Evolutionary conservation across 2,329 filamentous ascomycete species (phyloP), one percentile per base, ranked within the genome.

Genomic region (Albifimbria verrucaria): DNA sequence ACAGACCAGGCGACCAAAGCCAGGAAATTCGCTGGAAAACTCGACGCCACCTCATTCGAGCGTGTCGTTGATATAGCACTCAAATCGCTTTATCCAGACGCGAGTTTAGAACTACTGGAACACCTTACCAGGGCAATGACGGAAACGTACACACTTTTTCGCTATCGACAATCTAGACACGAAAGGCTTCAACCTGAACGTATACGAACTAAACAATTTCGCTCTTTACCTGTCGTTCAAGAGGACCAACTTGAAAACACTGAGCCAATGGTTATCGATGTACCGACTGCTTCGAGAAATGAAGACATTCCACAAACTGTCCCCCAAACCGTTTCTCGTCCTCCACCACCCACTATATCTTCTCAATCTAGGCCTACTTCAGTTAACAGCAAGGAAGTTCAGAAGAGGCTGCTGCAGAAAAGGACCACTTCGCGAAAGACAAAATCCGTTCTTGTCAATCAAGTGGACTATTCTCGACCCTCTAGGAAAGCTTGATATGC

Each of bases 141-240:
- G 3, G 49, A 54, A 5, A 54, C 50, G 49, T 54, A 54, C 36
- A 25, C 42, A 7, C 45, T 23, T 17, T 54, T 48, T 23, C 49
- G 47, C 7, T 54, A 41, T 24, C 43, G 43, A 24, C 44, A 50
- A 26, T 52, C 49, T 22, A 43, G 52, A 11, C 52, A 48, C 42
- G 25, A 26, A 5, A 41, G 41, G 12, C 52, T 54, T 2, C 52
- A 24, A 26, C 12, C 41, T 51, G 43, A 36, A 51, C 39, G 39
- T 20, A 17, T 42, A 7, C n/a, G 7, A 7, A 17, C 7, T 7
- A 7, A n/a, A 10, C 10, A 36, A 36, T 36, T 36, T 10, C n/a
- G 10, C n/a, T 10, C 39, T 20, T 7, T 42, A 17, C 17, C 39
- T 7, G 17, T 18, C 7, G 17, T 42, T 42, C 17, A 42, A 42